Evolutionary conservation across 331 rosid genomes (phyloP).

Genomic region (Dryas integrifolia): DNA sequence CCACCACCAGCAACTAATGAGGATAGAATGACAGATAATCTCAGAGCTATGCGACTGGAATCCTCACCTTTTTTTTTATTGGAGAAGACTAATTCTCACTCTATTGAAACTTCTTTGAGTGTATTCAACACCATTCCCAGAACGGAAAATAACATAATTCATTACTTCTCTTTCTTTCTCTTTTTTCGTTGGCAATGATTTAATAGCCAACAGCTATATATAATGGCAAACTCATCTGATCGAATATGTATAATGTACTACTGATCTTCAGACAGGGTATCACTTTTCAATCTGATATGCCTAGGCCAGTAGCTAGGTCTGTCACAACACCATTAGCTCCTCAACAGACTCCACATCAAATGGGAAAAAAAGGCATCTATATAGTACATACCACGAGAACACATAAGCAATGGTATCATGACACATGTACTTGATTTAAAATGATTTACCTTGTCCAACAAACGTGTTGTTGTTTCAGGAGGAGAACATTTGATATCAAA

Average conservation of each 20-base stretch:
- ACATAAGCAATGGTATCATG: not conserved
- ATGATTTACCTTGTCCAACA: slow-evolving; percentile 71
- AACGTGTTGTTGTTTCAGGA: slow-evolving; percentile 82
- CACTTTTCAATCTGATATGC: not conserved
- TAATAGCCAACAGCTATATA: not conserved
- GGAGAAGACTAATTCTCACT: not conserved
- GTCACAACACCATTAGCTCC: not conserved
- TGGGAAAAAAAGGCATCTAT: not conserved
- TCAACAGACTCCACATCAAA: not conserved
- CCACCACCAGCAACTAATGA: not conserved
- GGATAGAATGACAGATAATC: not conserved
- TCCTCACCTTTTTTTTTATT: too few species aligned
- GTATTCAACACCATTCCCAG: not conserved
- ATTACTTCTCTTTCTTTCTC: too few species aligned
- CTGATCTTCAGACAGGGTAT: not conserved
- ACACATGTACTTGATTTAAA: not conserved
- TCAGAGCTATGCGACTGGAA: not conserved
- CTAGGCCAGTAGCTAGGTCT: not conserved
- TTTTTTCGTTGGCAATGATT: not conserved
- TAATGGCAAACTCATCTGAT: not conserved
- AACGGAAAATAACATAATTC: not conserved
- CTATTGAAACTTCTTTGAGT: not conserved
- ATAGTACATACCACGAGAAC: not conserved
- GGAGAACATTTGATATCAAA: slow-evolving; percentile 76
- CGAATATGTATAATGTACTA: not conserved